Base-by-base conservation (phyloP, 257 asterid genomes). In the Vinca minor region DNA sequence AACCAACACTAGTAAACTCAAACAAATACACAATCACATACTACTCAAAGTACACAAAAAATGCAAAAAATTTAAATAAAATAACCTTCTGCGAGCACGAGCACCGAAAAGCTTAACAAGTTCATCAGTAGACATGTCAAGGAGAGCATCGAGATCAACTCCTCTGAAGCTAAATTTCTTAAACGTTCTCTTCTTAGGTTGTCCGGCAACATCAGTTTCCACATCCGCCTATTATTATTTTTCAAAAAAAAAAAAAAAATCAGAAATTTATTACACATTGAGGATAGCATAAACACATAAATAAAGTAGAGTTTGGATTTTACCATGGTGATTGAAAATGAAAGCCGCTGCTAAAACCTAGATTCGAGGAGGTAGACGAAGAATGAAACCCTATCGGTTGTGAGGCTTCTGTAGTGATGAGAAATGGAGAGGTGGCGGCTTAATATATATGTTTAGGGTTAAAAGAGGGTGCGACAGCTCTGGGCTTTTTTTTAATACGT, bases 151-250 rank as follows among this genome's bases (percentile, higher is more conserved):
- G 70, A 90, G 97, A 71, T 90, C 97, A 0, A 90, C 95, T 4
- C 97, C 96, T 57, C 90, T 77, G 87, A 79, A 90, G 71, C 87
- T 83, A 65, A 90, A 90, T 95, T 90, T 88, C 87, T 88, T 85
- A 69, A 88, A 88, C 67, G 87, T 80, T 45, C 96, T 88, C 87
- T 85, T 88, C 85, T 79, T 88, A 7, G 87, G 85, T 79, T 76
- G 85, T 8, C 86, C 93, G 60, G 88, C 68, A 20, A 85, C 81
- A 59, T 82, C 95, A 2, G 82, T 55, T 47, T 88, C 95, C 10
- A 78, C 83, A 32, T 85, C 95, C 87, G 93, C 93, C 95, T 87
- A 79, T 15, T 14, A n/a, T n/a, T n/a, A n/a, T n/a, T n/a, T 1
- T 1, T 26, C 31, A 29, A 20, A 28, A 45, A 20, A 64, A 29